These are phyloP conservation scores for Polychytrium aggregatum DNA, from an alignment of 192 early-diverging fungal genomes.

Conservation along the genomic window DNA sequence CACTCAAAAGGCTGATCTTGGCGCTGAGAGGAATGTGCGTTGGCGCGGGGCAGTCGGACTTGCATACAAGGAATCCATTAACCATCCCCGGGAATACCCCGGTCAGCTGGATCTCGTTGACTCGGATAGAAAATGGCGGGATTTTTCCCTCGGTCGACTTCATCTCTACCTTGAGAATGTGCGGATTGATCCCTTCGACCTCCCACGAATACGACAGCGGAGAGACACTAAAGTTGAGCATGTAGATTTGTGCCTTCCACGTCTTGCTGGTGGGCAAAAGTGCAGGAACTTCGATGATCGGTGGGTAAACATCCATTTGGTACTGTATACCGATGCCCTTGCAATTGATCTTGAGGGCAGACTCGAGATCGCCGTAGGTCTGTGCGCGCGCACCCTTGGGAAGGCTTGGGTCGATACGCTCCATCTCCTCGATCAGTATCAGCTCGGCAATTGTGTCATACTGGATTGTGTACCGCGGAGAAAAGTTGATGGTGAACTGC, in stretches of 20 bases:
- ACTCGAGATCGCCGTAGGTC: conserved; percentile 3
- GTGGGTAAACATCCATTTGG: conserved; percentile 8
- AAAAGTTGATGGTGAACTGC: conserved; percentile 27
- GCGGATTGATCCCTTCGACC: conserved; percentile 14
- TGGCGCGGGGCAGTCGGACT: conserved; percentile 20
- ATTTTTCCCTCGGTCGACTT: not conserved
- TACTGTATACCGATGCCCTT: conserved; percentile 17
- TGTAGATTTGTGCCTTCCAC: conserved; percentile 4
- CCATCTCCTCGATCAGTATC: conserved; percentile 12
- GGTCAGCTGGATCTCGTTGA: conserved; percentile 1
- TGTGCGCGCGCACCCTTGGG: not conserved
- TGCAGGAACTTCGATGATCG: conserved; percentile 17
- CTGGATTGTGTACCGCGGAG: conserved; percentile 8
- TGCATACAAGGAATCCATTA: conserved; percentile 21
- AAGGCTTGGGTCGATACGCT: not conserved
- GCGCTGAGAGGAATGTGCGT: conserved; percentile 16
- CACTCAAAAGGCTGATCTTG: conserved; percentile 14
- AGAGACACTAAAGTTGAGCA: conserved; percentile 29
- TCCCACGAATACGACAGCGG: conserved; percentile 17
- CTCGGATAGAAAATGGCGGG: not conserved
- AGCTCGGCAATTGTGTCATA: conserved; percentile 28
- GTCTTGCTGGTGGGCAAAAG: conserved; percentile 9
- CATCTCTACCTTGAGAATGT: conserved; percentile 5
- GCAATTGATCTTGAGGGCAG: conserved; percentile 16
- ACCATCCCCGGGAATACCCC: conserved; percentile 13